Evolutionary conservation across 2,329 filamentous ascomycete genomes (phyloP), one percentile per base, ranked within the genome.

Genomic region (Colletotrichum sp.): DNA sequence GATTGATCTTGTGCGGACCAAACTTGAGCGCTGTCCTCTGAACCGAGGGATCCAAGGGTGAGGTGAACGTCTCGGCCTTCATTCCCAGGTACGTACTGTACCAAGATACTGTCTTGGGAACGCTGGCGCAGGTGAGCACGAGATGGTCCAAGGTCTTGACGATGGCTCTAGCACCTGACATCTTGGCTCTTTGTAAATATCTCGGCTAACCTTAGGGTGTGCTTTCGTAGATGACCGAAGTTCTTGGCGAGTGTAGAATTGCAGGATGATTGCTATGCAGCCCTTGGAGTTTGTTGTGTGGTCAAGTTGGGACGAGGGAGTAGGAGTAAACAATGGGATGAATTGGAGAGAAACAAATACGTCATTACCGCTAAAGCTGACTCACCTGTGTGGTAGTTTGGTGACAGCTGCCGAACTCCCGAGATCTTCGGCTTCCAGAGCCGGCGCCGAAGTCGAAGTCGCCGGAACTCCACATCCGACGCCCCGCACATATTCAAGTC

Each of bases 1-100:
- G 86, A 75, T 93, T 93, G 73, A 93, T 90, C 82, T 93, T 93
- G 76, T 92, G 90, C 1, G 78, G 79, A 39, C 91, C 92, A 78
- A 93, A 93, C 6, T 86, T 82, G 18, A 93, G 85, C 0, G 90
- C 90, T 74, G 90, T 87, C 14, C 91, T 87, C 28, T 79, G 81
- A 39, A 79, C 80, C 3, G 85, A 81, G 16, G 84, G 77, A 18
- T 81, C 84, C 7, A 83, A 77, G 13, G 84, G 79, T 0, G 89
- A 87, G 0, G 83, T 80, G 79, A 92, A 92, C 1, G 84, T 84
- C 77, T 90, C 87, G 34, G 88, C 84, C 66, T 85, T 85, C 91
- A 93, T 93, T 70, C 91, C 91, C 2, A 92, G 86, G 72, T 88
- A 83, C 4, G 84, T 84, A 2, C 86, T 87, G 83, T 93, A 93